phyloP scores from a whole-genome alignment of 2,329 filamentous ascomycete genomes.

The Xylaria sp. region DNA sequence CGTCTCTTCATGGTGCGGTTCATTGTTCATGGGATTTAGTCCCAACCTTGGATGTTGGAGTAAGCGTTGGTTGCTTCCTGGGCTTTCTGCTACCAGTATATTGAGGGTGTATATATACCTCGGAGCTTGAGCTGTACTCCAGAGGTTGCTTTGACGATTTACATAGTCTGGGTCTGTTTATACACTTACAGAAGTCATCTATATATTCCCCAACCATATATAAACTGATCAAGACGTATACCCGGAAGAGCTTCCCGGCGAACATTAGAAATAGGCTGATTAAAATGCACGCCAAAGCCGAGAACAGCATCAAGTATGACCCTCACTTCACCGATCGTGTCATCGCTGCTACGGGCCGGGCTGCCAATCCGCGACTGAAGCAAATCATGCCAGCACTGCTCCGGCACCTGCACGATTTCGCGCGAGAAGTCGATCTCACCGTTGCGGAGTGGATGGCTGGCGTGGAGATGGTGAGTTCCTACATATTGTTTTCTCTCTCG shows the following conservation, averaged over 20 bases:
- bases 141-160: no score
- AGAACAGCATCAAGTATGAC: constrained; percentile 23
- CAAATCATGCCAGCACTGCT: constrained; percentile 76
- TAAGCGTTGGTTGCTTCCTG: no score
- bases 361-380: constrained; percentile 74
- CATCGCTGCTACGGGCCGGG: constrained; percentile 78
- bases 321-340: constrained; percentile 75
- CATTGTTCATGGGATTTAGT: no score
- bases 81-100: no score
- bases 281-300: not conserved
- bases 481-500: not conserved
- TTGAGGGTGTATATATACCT: no score
- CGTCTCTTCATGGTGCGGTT: no score
- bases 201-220: not conserved
- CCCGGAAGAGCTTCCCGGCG: not conserved
- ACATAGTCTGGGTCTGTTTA: not conserved
- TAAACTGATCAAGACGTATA: not conserved
- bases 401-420: constrained; percentile 82
- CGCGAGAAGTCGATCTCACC: constrained; percentile 81
- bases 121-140: no score
- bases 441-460: constrained; percentile 83
- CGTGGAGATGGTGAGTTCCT: constrained; percentile 63
- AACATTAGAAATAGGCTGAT: not conserved
- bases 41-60: no score
- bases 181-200: not conserved